phyloP scores from a whole-genome alignment of 805 yeast species.

The Candida suzukii region DNA sequence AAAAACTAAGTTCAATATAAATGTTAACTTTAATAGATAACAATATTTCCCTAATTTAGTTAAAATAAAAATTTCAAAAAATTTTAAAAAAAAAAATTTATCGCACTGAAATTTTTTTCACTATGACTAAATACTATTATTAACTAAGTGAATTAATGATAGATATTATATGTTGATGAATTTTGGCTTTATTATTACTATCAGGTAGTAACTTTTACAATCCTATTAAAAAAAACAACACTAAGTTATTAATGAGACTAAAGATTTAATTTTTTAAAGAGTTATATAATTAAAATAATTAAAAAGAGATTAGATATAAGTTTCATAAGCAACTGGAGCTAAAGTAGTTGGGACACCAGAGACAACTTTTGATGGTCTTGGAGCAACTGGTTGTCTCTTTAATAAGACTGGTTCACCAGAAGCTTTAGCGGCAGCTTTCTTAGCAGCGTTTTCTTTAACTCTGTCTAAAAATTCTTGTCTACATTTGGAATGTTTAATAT shows the following conservation, averaged over 20 bases:
- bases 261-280: neutral
- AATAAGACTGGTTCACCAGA: slow-evolving; percentile 85
- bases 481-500: slow-evolving; percentile 99
- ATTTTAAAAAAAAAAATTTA: no score
- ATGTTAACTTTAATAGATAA: no score
- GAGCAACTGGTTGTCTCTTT: slow-evolving; percentile 98
- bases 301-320: slow-evolving; percentile 70
- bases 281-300: slow-evolving; percentile 7
- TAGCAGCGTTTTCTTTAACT: slow-evolving; percentile 94
- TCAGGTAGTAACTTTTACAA: no score
- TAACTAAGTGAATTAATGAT: no score
- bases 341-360: slow-evolving; percentile 91
- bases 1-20: no score
- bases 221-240: neutral
- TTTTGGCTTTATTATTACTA: no score
- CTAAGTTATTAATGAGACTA: neutral
- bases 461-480: slow-evolving; percentile 98
- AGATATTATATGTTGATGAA: no score
- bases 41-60: no score
- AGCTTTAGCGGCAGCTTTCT: slow-evolving; percentile 90
- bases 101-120: no score
- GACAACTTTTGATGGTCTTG: slow-evolving; percentile 88
- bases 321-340: slow-evolving; percentile 99
- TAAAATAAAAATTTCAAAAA: no score
- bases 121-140: no score